These are phyloP conservation scores for Aureobasidium melanogenum DNA, from an alignment of 2,329 filamentous ascomycete species.

Conservation along the genomic window DNA sequence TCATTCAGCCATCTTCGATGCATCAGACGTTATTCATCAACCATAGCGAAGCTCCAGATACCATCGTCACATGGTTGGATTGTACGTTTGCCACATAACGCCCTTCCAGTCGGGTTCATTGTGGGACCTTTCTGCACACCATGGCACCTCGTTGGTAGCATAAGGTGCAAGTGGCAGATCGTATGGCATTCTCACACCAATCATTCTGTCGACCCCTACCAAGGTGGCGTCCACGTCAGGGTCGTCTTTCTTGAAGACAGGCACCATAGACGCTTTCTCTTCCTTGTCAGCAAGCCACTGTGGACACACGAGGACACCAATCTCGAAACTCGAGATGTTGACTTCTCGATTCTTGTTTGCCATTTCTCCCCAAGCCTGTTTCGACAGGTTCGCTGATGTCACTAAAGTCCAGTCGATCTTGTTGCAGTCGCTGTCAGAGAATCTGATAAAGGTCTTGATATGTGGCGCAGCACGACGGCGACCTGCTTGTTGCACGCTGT, in stretches of 20 bases:
- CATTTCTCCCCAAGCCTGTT: constrained; percentile 76
- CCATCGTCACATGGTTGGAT: neutral
- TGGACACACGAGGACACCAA: constrained; percentile 78
- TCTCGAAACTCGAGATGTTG: constrained; percentile 71
- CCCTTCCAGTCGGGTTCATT: constrained; percentile 53
- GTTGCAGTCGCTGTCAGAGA: constrained; percentile 25
- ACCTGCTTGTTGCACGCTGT: constrained; percentile 41
- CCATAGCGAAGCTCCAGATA: neutral
- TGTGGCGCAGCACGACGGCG: constrained; percentile 69
- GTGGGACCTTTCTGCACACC: constrained; percentile 60
- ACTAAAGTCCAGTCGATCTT: constrained; percentile 75
- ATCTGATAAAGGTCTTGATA: constrained; percentile 81
- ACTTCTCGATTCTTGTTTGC: constrained; percentile 50
- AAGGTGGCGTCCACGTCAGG: constrained; percentile 28
- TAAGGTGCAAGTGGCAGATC: constrained; percentile 66
- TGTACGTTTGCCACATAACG: constrained; percentile 28
- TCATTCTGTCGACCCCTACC: constrained; percentile 27
- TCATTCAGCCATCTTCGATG: neutral
- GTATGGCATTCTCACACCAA: constrained; percentile 77
- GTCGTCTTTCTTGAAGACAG: constrained; percentile 55
- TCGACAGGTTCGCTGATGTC: constrained; percentile 86
- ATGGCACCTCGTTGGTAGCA: constrained; percentile 55
- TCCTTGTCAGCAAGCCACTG: constrained; percentile 33
- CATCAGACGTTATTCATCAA: neutral
- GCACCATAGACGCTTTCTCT: constrained; percentile 50